These are phyloP conservation scores for Mortierella polycephala DNA, from an alignment of 371 early-diverging fungal genomes.

Conservation along the genomic window DNA sequence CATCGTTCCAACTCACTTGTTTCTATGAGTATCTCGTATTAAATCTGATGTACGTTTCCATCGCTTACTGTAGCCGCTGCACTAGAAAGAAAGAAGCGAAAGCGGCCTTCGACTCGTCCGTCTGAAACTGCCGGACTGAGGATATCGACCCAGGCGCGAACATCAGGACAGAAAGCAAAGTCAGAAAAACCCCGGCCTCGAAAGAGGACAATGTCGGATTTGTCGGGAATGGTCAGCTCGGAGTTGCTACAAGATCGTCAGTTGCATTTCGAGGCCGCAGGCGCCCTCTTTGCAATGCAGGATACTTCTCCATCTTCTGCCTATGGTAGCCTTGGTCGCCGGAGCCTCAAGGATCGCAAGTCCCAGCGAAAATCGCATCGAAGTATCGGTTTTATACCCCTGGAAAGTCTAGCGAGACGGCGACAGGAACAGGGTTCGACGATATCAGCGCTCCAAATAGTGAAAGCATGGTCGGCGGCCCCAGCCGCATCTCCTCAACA, in stretches of 20 bases:
- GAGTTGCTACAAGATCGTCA: slow-evolving; percentile 21
- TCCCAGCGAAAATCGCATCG: slow-evolving; percentile 6
- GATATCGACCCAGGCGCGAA: slow-evolving; percentile 15
- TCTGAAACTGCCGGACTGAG: slow-evolving; percentile 21
- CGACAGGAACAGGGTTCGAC: slow-evolving; percentile 10
- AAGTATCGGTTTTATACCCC: slow-evolving; percentile 1
- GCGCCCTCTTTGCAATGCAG: slow-evolving; percentile 47
- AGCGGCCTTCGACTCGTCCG: slow-evolving; percentile 21
- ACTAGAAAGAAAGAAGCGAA: slow-evolving; percentile 42
- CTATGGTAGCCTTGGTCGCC: background rate
- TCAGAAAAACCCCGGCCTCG: slow-evolving; percentile 18
- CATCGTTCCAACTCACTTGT: background rate
- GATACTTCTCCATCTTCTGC: slow-evolving; percentile 18
- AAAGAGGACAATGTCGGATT: slow-evolving; percentile 46
- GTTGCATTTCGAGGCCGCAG: slow-evolving; percentile 47
- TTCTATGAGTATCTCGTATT: background rate
- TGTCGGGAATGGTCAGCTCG: slow-evolving; percentile 43
- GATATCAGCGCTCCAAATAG: slow-evolving; percentile 8
- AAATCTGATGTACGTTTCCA: background rate
- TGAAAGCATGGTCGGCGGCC: slow-evolving; percentile 12
- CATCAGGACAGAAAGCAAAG: slow-evolving; percentile 5
- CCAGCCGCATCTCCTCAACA: slow-evolving; percentile 7
- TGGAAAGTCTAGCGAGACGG: slow-evolving; percentile 31
- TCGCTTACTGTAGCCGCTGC: background rate
- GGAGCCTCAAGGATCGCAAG: background rate